Evolutionary conservation across 1,284 basidiomycete genomes (phyloP).

Genomic region (Mixia osmundae): DNA sequence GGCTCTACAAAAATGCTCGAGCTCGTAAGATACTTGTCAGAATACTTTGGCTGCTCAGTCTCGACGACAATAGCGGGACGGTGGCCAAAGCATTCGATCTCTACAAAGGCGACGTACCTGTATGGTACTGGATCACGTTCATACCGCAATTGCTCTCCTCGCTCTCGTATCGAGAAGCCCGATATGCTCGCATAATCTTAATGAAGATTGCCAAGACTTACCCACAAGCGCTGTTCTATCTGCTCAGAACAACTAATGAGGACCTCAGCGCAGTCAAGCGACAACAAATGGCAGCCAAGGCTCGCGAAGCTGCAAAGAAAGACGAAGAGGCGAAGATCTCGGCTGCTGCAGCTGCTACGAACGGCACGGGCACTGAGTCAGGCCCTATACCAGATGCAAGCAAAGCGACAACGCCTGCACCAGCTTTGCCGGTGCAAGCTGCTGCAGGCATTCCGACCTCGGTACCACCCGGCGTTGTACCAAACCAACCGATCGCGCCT

Average conservation of each 20-base stretch:
- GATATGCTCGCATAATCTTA: constrained; percentile 73
- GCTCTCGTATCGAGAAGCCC: constrained; percentile 71
- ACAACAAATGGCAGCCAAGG: constrained; percentile 17
- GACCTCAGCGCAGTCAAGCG: constrained; percentile 37
- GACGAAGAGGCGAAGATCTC: constrained; percentile 20
- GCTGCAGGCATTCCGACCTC: not conserved
- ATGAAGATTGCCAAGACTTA: constrained; percentile 75
- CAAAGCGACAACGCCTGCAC: not conserved
- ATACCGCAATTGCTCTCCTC: constrained; percentile 89
- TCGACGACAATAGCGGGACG: constrained; percentile 53
- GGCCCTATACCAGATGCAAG: constrained; percentile 5
- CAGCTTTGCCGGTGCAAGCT: no score
- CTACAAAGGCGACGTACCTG: constrained; percentile 87
- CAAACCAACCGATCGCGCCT: not conserved
- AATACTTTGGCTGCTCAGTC: constrained; percentile 84
- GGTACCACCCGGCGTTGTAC: not conserved
- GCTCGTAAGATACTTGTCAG: constrained; percentile 75
- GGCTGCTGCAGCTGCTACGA: not conserved
- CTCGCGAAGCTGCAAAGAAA: constrained; percentile 27
- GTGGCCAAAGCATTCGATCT: constrained; percentile 81
- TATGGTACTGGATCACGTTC: constrained; percentile 98
- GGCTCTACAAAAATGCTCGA: constrained; percentile 84
- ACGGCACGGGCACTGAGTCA: not conserved
- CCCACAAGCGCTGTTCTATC: constrained; percentile 93
- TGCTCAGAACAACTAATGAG: constrained; percentile 71